Evolutionary conservation across 169 alveolate genomes (phyloP).

Genomic region (Theileria annulata): DNA sequence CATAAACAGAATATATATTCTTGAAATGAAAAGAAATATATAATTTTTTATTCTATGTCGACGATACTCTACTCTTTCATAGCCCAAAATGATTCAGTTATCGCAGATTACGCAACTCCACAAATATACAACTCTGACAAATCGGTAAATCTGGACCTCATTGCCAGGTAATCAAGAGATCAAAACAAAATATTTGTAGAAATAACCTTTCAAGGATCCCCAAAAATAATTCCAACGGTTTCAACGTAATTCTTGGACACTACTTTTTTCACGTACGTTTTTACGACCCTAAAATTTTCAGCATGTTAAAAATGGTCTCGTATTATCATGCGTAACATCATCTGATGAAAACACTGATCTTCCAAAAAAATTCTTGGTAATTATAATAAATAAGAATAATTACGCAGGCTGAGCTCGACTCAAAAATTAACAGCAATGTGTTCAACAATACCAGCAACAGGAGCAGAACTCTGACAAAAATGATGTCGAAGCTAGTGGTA

Average conservation of each 20-base stretch:
- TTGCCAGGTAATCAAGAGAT: conserved; percentile 39
- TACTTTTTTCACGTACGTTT: conserved; percentile 35
- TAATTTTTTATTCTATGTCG: conserved; percentile 32
- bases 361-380: conserved; percentile 54
- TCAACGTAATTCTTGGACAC: conserved; percentile 31
- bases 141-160: conserved; percentile 45
- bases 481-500: conserved; percentile 54
- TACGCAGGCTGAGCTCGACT: conserved; percentile 37
- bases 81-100: conserved; percentile 44
- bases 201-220: conserved; percentile 38
- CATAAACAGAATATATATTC: neutral
- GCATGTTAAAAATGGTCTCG: conserved; percentile 29
- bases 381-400: no score
- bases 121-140: neutral
- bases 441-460: conserved; percentile 38
- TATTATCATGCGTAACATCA: conserved; percentile 35
- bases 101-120: conserved; percentile 63
- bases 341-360: conserved; percentile 37
- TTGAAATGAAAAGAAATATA: neutral
- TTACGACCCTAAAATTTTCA: neutral
- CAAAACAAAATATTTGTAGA: neutral
- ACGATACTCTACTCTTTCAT: conserved; percentile 39
- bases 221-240: conserved; percentile 20
- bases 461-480: conserved; percentile 36
- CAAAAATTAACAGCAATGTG: conserved; percentile 25